Conservation (phyloP, 1,139 yeast genomes). For the Zygoascus hellenicus region DNA sequence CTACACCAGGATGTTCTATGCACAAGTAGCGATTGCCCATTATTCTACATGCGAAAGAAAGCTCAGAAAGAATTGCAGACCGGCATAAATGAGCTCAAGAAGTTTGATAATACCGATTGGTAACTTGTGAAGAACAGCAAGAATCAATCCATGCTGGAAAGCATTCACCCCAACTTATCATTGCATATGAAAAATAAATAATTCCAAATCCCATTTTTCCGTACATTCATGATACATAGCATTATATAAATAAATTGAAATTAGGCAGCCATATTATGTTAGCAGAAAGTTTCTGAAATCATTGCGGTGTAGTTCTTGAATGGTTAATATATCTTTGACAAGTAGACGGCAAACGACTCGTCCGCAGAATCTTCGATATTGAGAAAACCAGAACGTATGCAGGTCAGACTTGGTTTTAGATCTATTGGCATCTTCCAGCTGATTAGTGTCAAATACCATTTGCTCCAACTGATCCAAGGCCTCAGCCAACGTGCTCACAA, state of each 20-base stretch:
- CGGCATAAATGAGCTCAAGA: conserved; percentile 62
- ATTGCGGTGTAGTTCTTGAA: conserved; percentile 21
- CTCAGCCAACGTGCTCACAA: conserved; percentile 16
- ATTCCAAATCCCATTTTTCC: background rate
- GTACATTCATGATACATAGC: background rate
- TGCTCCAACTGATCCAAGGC: conserved; percentile 18
- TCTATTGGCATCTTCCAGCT: background rate
- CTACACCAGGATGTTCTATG: conserved; percentile 94
- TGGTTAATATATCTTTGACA: conserved; percentile 21
- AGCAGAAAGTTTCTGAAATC: conserved; percentile 19
- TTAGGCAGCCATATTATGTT: background rate
- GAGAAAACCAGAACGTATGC: conserved; percentile 17
- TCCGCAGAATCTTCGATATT: conserved; percentile 20
- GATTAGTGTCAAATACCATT: conserved; percentile 3
- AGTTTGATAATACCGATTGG: conserved; percentile 48
- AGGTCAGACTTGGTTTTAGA: conserved; percentile 10
- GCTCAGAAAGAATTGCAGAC: conserved; percentile 80
- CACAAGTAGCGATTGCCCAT: conserved; percentile 94
- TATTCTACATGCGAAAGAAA: conserved; percentile 94
- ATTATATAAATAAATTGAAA: conserved; percentile 1
- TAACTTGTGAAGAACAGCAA: conserved; percentile 9
- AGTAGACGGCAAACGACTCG: conserved; percentile 22
- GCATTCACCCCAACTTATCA: conserved; percentile 1
- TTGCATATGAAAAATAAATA: conserved; percentile 8
- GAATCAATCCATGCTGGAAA: conserved; percentile 4